Percentiles rank a stretch among this genome's conserved stretches.
These are phyloP conservation scores for Kuraishia cidri DNA, from an alignment of 805 yeast species.

Conservation along the genomic window DNA sequence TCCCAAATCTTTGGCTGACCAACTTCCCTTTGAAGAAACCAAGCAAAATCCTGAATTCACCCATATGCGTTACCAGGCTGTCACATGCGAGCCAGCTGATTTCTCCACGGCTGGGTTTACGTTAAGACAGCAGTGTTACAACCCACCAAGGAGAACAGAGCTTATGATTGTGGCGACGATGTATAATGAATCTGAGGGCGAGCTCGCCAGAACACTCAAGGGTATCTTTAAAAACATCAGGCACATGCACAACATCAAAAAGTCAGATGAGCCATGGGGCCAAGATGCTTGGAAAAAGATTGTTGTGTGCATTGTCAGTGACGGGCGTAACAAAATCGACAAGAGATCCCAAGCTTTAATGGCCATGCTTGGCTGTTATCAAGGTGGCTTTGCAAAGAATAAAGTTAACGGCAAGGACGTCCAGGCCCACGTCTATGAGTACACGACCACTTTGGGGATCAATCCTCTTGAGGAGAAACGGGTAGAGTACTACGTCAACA, in stretches of 20 bases:
- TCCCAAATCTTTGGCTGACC: constrained; percentile 51
- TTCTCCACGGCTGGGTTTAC: constrained; percentile 57
- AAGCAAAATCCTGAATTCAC: constrained; percentile 52
- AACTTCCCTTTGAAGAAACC: constrained; percentile 35
- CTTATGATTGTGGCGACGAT: constrained; percentile 79
- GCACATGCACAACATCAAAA: constrained; percentile 56
- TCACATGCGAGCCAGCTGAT: constrained; percentile 82
- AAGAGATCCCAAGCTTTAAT: constrained; percentile 72
- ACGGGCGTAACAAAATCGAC: constrained; percentile 81
- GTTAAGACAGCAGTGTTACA: constrained; percentile 75
- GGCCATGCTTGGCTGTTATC: constrained; percentile 85
- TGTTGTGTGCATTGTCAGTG: constrained; percentile 83
- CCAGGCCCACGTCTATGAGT: constrained; percentile 84
- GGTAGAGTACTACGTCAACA: neutral
- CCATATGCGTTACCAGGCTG: constrained; percentile 89
- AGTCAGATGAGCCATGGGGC: constrained; percentile 79
- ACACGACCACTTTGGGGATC: constrained; percentile 86
- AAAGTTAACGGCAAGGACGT: constrained; percentile 78
- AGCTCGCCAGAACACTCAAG: constrained; percentile 76
- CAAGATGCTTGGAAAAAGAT: constrained; percentile 91
- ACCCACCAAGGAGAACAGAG: constrained; percentile 77
- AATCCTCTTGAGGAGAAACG: constrained; percentile 41
- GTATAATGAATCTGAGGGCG: constrained; percentile 82
- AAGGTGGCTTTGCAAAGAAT: constrained; percentile 92
- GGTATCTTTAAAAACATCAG: constrained; percentile 86